Conservation (phyloP, 345 rosid genomes). For the Alliaria petiolata region DNA sequence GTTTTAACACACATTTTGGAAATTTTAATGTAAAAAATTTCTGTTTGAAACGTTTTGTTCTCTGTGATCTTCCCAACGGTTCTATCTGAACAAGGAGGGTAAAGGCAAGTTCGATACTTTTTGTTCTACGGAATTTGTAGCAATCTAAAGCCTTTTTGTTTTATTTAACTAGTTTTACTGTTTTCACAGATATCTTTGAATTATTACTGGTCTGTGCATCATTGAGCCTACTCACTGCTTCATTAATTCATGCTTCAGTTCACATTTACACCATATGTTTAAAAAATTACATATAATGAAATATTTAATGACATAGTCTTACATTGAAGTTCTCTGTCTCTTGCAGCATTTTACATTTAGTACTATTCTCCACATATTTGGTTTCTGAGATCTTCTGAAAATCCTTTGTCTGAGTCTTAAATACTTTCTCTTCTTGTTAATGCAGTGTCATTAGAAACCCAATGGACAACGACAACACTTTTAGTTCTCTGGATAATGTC, state of each 20-base stretch:
- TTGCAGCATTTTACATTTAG: constrained; percentile 18
- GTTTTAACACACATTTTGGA: constrained; percentile 23
- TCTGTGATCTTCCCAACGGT: constrained; percentile 23
- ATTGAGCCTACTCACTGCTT: constrained; percentile 24
- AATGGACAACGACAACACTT: constrained; percentile 51
- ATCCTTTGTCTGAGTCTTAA: constrained; percentile 17
- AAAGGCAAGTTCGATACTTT: constrained; percentile 24
- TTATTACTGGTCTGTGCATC: constrained; percentile 26
- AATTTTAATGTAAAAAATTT: constrained; percentile 12
- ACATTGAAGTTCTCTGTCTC: constrained; percentile 16
- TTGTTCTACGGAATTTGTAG: constrained; percentile 27
- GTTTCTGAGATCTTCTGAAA: constrained; percentile 20
- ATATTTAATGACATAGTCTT: constrained; percentile 9
- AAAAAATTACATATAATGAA: background rate
- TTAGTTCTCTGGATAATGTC: constrained; percentile 36
- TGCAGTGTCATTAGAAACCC: constrained; percentile 25
- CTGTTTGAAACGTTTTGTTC: background rate
- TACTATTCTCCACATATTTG: constrained; percentile 19
- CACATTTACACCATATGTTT: constrained; percentile 13
- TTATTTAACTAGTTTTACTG: background rate
- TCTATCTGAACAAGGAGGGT: constrained; percentile 8
- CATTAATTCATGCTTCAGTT: constrained; percentile 19
- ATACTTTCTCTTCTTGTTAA: constrained; percentile 7
- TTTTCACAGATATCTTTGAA: constrained; percentile 5
- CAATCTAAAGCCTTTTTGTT: constrained; percentile 24